These are phyloP conservation scores for Ramularia endophylla DNA, from an alignment of 2,329 filamentous ascomycete species.

Conservation along the genomic window DNA sequence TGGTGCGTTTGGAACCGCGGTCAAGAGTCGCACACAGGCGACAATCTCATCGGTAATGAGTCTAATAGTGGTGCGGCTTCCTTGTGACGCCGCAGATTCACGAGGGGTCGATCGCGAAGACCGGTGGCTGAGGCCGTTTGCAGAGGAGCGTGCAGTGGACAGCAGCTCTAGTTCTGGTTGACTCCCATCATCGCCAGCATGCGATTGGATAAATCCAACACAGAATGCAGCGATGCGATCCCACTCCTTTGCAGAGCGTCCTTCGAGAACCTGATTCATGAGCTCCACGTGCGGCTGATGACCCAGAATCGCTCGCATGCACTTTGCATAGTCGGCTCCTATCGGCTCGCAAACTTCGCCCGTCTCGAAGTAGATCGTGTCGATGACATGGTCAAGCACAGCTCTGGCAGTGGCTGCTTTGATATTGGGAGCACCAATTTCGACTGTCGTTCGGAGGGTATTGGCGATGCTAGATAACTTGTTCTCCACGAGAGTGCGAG, in stretches of 20 bases:
- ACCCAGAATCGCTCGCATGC: conserved; percentile 63
- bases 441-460: conserved; percentile 65
- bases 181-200: conserved; percentile 5
- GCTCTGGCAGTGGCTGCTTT: conserved; percentile 72
- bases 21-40: conserved; percentile 24
- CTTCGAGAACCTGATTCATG: conserved; percentile 6
- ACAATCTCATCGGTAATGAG: conserved; percentile 29
- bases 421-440: conserved; percentile 56
- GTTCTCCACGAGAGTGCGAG: conserved; percentile 34
- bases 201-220: conserved; percentile 49
- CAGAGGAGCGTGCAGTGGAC: conserved; percentile 5
- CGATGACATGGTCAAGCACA: conserved; percentile 73
- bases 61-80: conserved; percentile 10
- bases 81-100: conserved; percentile 24
- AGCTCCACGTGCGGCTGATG: conserved; percentile 69
- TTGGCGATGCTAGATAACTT: conserved; percentile 65
- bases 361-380: conserved; percentile 53
- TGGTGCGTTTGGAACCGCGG: conserved; percentile 27
- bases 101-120: conserved; percentile 19
- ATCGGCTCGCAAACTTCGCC: conserved; percentile 64
- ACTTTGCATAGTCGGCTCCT: conserved; percentile 70
- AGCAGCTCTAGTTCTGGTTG: conserved; percentile 2
- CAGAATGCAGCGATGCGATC: conserved; percentile 65
- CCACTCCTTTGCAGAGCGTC: conserved; percentile 54
- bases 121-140: conserved; percentile 19